Evolutionary conservation across 2,329 filamentous ascomycete genomes (phyloP).

Genomic region (Botrytis squamosa): DNA sequence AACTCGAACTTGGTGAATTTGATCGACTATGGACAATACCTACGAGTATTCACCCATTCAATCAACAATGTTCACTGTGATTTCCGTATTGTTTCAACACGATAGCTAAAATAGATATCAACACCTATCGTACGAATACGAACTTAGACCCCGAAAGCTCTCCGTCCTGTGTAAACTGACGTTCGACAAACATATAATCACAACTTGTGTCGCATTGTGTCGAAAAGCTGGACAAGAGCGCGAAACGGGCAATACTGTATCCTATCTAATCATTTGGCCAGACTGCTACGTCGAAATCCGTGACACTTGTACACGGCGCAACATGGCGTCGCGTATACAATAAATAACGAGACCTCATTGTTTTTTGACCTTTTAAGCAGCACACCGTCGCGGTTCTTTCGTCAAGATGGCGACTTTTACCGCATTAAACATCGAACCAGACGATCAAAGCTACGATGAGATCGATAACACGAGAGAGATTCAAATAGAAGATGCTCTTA

Average conservation of each 20-base stretch:
- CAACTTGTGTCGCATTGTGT: not conserved
- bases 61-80: not conserved
- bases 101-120: not conserved
- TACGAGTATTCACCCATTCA: not conserved
- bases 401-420: conserved; percentile 54
- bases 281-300: not conserved
- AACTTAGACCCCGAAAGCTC: not conserved
- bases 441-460: conserved; percentile 86
- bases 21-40: not conserved
- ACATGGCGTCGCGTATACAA: not conserved
- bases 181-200: not conserved
- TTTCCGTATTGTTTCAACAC: not conserved
- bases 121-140: not conserved
- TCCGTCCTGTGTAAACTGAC: not conserved
- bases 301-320: not conserved
- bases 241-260: not conserved
- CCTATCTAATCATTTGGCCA: not conserved
- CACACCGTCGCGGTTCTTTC: not conserved
- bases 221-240: not conserved
- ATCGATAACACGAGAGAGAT: conserved; percentile 94
- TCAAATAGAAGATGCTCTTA: conserved; percentile 93
- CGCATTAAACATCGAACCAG: conserved; percentile 90
- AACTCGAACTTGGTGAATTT: not conserved
- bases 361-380: not conserved
- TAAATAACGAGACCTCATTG: not conserved